These are phyloP conservation scores for Sporothrix protearum DNA, from an alignment of 2,329 filamentous ascomycete species.

Conservation along the genomic window DNA sequence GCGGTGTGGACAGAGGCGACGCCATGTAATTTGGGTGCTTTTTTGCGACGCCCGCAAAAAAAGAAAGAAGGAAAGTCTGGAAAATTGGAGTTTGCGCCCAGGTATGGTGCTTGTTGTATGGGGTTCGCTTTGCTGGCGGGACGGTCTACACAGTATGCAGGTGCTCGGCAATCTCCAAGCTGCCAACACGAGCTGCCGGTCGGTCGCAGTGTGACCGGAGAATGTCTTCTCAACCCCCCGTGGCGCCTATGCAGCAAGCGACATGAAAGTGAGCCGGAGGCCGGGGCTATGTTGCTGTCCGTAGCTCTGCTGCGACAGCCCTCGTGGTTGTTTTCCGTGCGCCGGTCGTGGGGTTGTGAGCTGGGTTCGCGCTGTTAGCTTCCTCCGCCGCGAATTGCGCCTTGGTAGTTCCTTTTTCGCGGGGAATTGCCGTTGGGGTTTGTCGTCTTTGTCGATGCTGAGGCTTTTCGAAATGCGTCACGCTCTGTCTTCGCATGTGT, in stretches of 20 bases:
- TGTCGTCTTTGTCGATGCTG: neutral
- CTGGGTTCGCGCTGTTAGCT: neutral
- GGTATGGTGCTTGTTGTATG: neutral
- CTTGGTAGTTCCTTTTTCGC: neutral
- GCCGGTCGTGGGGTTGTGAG: neutral
- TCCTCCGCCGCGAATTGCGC: neutral
- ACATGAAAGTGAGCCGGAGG: neutral
- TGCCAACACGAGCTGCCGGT: constrained; percentile 12
- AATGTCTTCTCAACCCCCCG: neutral
- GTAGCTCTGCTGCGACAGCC: neutral
- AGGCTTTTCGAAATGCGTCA: neutral
- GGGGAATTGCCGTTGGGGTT: neutral
- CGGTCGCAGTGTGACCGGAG: neutral
- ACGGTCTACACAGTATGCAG: neutral
- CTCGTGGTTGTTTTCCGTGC: neutral
- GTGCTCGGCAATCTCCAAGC: neutral
- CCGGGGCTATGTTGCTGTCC: neutral
- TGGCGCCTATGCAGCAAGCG: constrained; percentile 9
- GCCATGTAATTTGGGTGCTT: neutral
- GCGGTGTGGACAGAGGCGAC: constrained; percentile 26
- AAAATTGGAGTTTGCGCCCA: neutral
- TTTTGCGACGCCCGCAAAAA: neutral
- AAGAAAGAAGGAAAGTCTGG: neutral
- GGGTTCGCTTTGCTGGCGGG: neutral
- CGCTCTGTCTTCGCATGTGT: neutral